Conservation (phyloP, 495 filamentous ascomycete species). For the Cairneyella variabilis region DNA sequence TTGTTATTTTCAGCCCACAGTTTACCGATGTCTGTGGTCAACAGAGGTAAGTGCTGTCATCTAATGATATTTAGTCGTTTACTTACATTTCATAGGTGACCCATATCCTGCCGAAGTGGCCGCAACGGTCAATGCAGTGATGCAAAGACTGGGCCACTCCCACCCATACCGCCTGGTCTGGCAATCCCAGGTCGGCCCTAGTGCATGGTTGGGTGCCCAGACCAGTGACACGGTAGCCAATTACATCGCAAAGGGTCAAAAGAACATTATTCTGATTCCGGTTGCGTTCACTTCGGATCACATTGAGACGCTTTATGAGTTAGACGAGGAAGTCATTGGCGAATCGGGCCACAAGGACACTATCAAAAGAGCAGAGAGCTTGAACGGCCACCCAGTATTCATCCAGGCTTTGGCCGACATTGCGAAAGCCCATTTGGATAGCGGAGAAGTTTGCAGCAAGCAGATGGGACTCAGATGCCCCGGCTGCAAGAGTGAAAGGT, state of each 20-base stretch:
- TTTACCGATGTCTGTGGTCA: constrained; percentile 94
- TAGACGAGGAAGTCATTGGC: constrained; percentile 93
- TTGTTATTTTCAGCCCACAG: constrained; percentile 94
- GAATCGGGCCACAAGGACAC: constrained; percentile 73
- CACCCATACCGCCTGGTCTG: constrained; percentile 93
- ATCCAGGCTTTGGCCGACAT: constrained; percentile 87
- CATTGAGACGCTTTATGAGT: constrained; percentile 94
- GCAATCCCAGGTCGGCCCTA: constrained; percentile 97
- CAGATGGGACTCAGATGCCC: constrained; percentile 95
- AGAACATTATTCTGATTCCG: constrained; percentile 86
- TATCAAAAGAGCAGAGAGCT: constrained; percentile 86
- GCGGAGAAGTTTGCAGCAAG: constrained; percentile 60
- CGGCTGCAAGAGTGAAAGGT: constrained; percentile 86
- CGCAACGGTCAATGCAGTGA: constrained; percentile 95
- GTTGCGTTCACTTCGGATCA: constrained; percentile 98
- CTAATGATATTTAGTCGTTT: background rate
- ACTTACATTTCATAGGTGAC: constrained; percentile 56
- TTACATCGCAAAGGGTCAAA: constrained; percentile 87
- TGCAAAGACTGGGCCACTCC: constrained; percentile 78
- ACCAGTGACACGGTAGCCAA: constrained; percentile 82
- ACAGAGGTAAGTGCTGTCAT: constrained; percentile 57
- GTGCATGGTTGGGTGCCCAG: constrained; percentile 93
- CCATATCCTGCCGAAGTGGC: constrained; percentile 96
- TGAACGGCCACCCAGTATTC: constrained; percentile 90
- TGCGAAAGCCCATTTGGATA: constrained; percentile 72